Base-by-base conservation (phyloP, 1,284 basidiomycete genomes). In the Calocybe gambosa region DNA sequence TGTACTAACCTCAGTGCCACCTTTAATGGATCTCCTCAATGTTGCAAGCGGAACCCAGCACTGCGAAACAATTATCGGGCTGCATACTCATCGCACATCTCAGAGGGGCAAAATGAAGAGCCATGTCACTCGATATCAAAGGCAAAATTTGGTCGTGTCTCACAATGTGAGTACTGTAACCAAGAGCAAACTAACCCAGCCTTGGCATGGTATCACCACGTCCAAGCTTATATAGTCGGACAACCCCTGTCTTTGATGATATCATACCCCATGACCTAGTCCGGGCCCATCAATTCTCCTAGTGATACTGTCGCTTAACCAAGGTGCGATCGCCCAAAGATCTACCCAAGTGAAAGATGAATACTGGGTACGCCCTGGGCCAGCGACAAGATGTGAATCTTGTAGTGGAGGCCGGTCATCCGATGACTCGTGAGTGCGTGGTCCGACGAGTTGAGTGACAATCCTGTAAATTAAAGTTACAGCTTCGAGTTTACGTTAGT, bases 321-420 rank as follows among this genome's bases (percentile, higher is more conserved):
- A 89, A 5, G 85, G 87, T 31, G 86, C 83, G 49, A 89, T 77
- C 23, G 78, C 74, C 56, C 71, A 70, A 34, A 89, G 64, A 62
- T 89, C 87, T 23, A 67, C 64, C 77, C 79, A 85, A 1, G 71
- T 73, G 51, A 89, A 78, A 6, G 85, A 85, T 5, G 76, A 75
- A 58, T 80, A 89, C 43, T 80, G 82, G 21, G 66, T 68, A 23
- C 75, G 69, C 37, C 74, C 72, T 2, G 69, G 59, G 12, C 73
- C 76, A 25, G 64, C 55, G 29, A 78, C 65, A 4, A 78, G 67
- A 52, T 77, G 78, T 23, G 70, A 56, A 44, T 78, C 79, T 57
- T 76, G 75, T 5, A 71, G 54, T 12, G 59, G 62, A 13, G 58
- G 61, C 43, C 58, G 59, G 20, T 70, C 65, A 2, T 56, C 60